Base-by-base conservation (phyloP, 202 grass and related monocot genomes). In the Bolboschoenoplectus hybrid region DNA sequence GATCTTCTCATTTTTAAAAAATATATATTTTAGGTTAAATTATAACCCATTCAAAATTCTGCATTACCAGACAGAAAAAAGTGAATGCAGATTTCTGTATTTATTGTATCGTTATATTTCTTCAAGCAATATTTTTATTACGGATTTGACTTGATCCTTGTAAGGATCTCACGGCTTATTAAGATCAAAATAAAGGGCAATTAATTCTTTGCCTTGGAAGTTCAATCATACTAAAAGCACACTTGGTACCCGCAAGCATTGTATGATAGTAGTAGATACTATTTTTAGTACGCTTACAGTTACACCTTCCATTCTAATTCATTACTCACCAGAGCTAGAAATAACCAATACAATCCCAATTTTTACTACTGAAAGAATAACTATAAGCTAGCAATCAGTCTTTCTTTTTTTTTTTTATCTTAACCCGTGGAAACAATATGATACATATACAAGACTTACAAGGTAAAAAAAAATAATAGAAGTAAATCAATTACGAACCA, bases 391-490 rank as follows among this genome's bases (percentile, higher is more conserved):
- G 19, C 20, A 39, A 57, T 39, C 6, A 8, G 26, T 77, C n/a
- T 77, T 16, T 12, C 56, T 1, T 5, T 43, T 65, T 7, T 34
- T 66, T 47, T 80, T 26, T 26, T 26, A 26, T 26, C 26, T 26
- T 26, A 26, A 26, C 53, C 10, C 40, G 60, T 50, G 41, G 41
- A 44, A 82, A 66, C 35, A 65, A 82, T 67, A 63, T 82, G 11
- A 46, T 82, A 82, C 80, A 82, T 83, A 20, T 67, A 68, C 36
- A 68, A 68, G 13, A 35, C 36, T 68, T 68, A 83, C 62, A 83
- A 41, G 3, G 52, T 80, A 60, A 58, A 60, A 65, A 82, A 39
- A 80, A 4, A 73, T 26, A 76, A 58, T 2, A 49, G 36, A 49
- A 51, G 36, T 35, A 79, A 10, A 56, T 7, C 67, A 46, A 71